Evolutionary conservation across 768 basidiomycete genomes (phyloP), one percentile per base, ranked within the genome.

Genomic region (Arthromyces matolae): DNA sequence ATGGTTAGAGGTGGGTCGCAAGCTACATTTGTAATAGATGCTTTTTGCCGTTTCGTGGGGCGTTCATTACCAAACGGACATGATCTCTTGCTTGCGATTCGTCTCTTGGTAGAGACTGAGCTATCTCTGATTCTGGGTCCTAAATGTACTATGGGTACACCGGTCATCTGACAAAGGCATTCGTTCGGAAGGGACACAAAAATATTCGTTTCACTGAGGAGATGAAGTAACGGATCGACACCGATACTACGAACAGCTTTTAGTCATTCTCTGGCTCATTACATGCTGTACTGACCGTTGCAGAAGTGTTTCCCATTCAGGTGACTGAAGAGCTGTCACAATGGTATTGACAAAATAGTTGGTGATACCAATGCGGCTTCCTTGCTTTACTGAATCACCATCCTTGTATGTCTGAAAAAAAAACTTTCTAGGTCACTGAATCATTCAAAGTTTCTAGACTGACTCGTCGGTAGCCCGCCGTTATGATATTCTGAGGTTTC

Each of bases 81-180:
- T 1, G 36, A 6, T 41, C 59, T 47, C 28, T 60, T 60, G 47
- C 54, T 24, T 25, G 28, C 34, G 20, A n/a, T 12, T 31, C 13
- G n/a, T 22, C 25, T 42, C 31, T 35, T 39, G 5, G 37, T 28
- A 1, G n/a, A 29, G 8, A 18, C 13, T 20, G 14, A 23, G 2
- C 33, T 7, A 12, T 47, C 16, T 16, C 25, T 47, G 13, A 31
- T 28, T 22, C 42, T 48, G 4, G 53, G 38, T 23, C 24, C 38
- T 29, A 47, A 16, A 24, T 55, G 67, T 53, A 81, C 68, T 19
- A 95, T 62, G 0, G 88, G 84, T 28, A 72, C 71, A 4, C 94
- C 94, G 0, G 84, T 80, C 48, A 96, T 62, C 64, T 98, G 94
- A 51, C 87, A 87, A 29, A 85, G 76, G 59, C 91, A 94, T 16